phyloP scores from a whole-genome alignment of 257 asterid genomes.

The Solanum clarkiae region DNA sequence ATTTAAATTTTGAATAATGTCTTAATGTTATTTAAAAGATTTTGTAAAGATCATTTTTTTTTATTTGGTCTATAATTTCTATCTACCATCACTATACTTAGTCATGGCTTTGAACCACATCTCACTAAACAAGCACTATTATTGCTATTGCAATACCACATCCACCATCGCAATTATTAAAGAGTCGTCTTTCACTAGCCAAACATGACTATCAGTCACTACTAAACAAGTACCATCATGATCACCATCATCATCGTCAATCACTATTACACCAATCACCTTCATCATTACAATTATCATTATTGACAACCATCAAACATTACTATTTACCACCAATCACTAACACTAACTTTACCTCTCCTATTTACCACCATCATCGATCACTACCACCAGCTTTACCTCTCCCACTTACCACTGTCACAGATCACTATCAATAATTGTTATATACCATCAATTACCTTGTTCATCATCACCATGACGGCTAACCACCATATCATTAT shows the following conservation, averaged over 20 bases:
- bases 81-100: neutral
- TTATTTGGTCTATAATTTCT: neutral
- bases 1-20: neutral
- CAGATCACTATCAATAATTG: neutral
- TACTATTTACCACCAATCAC: no score
- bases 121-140: neutral
- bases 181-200: neutral
- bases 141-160: neutral
- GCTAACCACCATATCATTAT: neutral
- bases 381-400: neutral
- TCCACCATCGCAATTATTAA: neutral
- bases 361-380: no score
- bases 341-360: neutral
- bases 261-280: neutral
- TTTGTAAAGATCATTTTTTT: neutral
- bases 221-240: neutral
- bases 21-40: neutral
- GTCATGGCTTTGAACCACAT: neutral
- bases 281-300: neutral
- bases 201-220: neutral
- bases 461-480: neutral
- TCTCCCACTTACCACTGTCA: neutral
- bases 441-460: no score
- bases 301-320: neutral
- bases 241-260: neutral